These are phyloP conservation scores for Fusarium sp. DNA, from an alignment of 2,329 filamentous ascomycete genomes.

Conservation along the genomic window DNA sequence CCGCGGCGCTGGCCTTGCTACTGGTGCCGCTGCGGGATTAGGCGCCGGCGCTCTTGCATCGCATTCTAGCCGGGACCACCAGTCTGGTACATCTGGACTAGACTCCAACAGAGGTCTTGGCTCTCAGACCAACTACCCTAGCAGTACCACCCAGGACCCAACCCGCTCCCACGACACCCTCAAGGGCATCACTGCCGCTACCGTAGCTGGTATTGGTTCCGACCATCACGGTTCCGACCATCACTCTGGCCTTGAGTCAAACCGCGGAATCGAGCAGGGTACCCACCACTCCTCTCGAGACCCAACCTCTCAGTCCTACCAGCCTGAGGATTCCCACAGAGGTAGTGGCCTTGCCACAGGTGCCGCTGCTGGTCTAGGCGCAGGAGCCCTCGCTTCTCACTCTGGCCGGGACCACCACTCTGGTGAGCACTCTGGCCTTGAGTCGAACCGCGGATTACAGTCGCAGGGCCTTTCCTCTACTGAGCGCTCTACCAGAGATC, in stretches of 20 bases:
- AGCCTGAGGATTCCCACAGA: background rate
- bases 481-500: background rate
- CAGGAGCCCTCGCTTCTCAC: constrained; percentile 23
- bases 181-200: background rate
- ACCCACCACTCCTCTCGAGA: background rate
- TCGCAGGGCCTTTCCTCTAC: too few relatives aligned
- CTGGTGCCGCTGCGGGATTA: constrained; percentile 7
- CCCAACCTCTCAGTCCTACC: background rate
- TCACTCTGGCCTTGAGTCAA: background rate
- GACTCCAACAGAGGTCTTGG: constrained; percentile 7
- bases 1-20: background rate
- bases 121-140: background rate
- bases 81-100: constrained; percentile 1
- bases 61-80: background rate
- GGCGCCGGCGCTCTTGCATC: background rate
- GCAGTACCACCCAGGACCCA: background rate
- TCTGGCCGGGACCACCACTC: too few relatives aligned
- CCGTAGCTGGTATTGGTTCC: constrained; percentile 27
- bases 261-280: background rate
- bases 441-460: too few relatives aligned
- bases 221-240: constrained; percentile 13
- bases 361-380: constrained; percentile 26
- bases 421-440: too few relatives aligned
- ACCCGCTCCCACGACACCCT: background rate
- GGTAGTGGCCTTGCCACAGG: constrained; percentile 4